These are phyloP conservation scores for Meira miltonrushii DNA, from an alignment of 1,284 basidiomycete genomes.

Conservation along the genomic window DNA sequence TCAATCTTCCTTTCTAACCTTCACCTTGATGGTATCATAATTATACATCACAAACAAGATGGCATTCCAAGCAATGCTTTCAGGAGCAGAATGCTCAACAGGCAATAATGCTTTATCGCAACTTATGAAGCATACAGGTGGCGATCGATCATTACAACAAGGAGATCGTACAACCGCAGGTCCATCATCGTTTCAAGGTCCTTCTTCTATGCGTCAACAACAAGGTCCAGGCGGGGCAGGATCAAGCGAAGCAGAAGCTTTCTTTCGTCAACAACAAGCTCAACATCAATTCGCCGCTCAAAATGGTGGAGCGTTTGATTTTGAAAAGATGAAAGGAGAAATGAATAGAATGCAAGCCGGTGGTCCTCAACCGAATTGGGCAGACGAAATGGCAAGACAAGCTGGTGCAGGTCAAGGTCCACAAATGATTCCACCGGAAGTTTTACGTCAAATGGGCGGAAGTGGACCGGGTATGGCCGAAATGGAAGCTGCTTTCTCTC, in stretches of 20 bases:
- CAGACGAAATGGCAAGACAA: slow-evolving; percentile 35
- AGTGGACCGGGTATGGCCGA: slow-evolving; percentile 14
- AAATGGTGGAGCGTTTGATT: slow-evolving; percentile 18
- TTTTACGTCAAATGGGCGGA: slow-evolving; percentile 11
- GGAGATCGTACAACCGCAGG: slow-evolving; percentile 36
- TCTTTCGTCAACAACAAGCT: slow-evolving; percentile 35
- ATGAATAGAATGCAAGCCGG: slow-evolving; percentile 37
- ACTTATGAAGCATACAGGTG: slow-evolving; percentile 84
- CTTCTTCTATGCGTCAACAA: slow-evolving; percentile 27
- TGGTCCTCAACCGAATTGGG: slow-evolving; percentile 26
- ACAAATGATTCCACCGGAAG: slow-evolving; percentile 14
- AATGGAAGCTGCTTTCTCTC: slow-evolving; percentile 36
- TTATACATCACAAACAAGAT: slow-evolving; percentile 26
- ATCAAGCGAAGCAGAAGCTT: slow-evolving; percentile 38
- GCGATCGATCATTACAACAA: slow-evolving; percentile 75
- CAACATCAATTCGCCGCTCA: slow-evolving; percentile 2
- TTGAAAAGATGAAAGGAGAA: slow-evolving; percentile 35
- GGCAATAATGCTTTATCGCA: slow-evolving; percentile 81
- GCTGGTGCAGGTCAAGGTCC: slow-evolving; percentile 2
- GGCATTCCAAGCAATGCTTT: slow-evolving; percentile 63
- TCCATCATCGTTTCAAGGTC: slow-evolving; percentile 15
- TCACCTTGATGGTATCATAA: not conserved
- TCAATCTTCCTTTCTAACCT: not conserved
- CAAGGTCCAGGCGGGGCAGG: slow-evolving; percentile 6
- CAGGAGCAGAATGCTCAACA: slow-evolving; percentile 82